A percentile compares a stretch with the other conserved stretches of the same genome.
These are phyloP conservation scores for Amylostereum chailletii DNA, from an alignment of 1,284 basidiomycete genomes.

Conservation along the genomic window DNA sequence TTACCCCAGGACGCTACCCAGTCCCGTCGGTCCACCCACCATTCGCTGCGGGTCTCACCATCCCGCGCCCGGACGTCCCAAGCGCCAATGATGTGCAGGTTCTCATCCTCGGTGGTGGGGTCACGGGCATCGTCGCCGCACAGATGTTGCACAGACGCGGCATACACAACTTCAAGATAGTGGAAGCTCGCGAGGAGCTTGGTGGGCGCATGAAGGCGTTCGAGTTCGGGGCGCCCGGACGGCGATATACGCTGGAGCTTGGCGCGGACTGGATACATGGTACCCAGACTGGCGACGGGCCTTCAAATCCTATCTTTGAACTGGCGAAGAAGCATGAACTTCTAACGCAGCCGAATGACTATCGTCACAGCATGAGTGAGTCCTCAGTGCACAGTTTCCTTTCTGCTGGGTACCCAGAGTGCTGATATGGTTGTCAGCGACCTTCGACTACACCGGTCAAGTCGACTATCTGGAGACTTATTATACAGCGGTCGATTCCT, in stretches of 20 bases:
- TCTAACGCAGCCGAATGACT: conserved; percentile 35
- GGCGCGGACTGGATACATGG: conserved; percentile 73
- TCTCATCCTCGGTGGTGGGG: conserved; percentile 55
- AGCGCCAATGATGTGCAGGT: conserved; percentile 22
- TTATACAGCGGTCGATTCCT: conserved; percentile 30
- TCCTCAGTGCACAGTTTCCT: not conserved
- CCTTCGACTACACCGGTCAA: conserved; percentile 39
- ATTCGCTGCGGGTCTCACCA: not conserved
- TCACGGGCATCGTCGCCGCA: conserved; percentile 59
- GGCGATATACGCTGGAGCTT: conserved; percentile 40
- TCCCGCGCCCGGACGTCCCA: not conserved
- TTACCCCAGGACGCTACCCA: not conserved
- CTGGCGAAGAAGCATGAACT: conserved; percentile 51
- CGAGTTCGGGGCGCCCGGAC: conserved; percentile 30
- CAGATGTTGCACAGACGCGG: conserved; percentile 48
- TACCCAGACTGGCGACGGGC: conserved; percentile 40
- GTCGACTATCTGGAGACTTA: conserved; percentile 40
- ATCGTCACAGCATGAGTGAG: conserved; percentile 27
- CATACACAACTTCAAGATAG: conserved; percentile 49
- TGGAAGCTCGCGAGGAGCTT: conserved; percentile 51
- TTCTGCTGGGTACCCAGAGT: not conserved
- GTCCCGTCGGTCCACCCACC: not conserved
- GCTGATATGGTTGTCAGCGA: conserved; percentile 28
- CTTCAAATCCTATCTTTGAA: conserved; percentile 52
- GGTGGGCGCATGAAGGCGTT: conserved; percentile 52